A percentile compares a stretch with the other conserved stretches of the same genome.
These are phyloP conservation scores for Xylariomycetidae sp. DNA, from an alignment of 2,329 filamentous ascomycete species.

Conservation along the genomic window DNA sequence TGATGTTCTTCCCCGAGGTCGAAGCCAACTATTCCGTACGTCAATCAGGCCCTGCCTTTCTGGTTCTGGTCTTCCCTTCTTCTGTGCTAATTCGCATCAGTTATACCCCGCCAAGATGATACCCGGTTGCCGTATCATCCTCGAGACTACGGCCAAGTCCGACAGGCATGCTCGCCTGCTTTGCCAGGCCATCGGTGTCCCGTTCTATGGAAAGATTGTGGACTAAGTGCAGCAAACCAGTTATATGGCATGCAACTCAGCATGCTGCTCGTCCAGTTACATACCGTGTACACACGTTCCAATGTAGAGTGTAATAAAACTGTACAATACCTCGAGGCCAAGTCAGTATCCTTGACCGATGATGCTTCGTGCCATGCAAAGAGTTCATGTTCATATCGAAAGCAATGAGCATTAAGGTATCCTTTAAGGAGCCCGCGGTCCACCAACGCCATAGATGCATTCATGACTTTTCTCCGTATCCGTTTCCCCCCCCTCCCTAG, in stretches of 20 bases:
- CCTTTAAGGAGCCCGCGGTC: neutral
- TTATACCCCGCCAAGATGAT: conserved; percentile 66
- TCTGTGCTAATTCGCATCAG: conserved; percentile 26
- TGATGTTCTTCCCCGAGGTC: conserved; percentile 86
- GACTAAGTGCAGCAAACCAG: too few relatives aligned
- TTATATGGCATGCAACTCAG: too few relatives aligned
- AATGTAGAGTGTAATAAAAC: conserved; percentile 7
- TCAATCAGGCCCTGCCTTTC: too few relatives aligned
- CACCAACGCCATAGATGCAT: conserved; percentile 9
- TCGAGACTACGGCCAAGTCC: conserved; percentile 78
- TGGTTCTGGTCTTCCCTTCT: too few relatives aligned
- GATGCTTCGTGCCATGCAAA: too few relatives aligned
- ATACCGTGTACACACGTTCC: too few relatives aligned
- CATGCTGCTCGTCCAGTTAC: too few relatives aligned
- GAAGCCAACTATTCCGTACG: conserved; percentile 92
- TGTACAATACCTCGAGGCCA: too few relatives aligned
- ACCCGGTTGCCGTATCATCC: conserved; percentile 74
- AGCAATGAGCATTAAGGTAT: too few relatives aligned
- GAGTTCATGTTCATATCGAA: too few relatives aligned
- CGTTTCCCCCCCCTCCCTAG: neutral
- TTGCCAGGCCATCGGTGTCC: conserved; percentile 64
- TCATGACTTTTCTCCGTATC: conserved; percentile 3
- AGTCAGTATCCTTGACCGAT: too few relatives aligned
- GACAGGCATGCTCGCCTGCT: conserved; percentile 80
- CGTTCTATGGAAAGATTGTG: conserved; percentile 71